A percentile compares a stretch with the other conserved stretches of the same genome.
Evolutionary conservation across 1,139 yeast genomes (phyloP).

Genomic region (Taphrina populina): DNA sequence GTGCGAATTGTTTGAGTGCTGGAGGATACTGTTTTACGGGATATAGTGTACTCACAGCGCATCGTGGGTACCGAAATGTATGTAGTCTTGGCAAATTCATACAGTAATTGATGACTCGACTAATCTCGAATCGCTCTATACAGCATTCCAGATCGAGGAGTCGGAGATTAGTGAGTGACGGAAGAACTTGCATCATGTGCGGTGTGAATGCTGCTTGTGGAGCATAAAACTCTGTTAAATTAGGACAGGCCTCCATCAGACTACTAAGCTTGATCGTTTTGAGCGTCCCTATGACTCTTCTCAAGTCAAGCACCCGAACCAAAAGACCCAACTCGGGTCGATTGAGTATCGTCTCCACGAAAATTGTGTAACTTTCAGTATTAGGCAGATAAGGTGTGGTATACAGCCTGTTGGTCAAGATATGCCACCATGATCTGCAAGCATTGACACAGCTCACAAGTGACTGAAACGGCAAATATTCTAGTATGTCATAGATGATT

Average conservation of each 20-base stretch:
- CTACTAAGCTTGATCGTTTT: constrained; percentile 13
- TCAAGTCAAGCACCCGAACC: constrained; percentile 21
- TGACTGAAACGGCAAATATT: constrained; percentile 1
- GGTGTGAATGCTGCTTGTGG: constrained; percentile 31
- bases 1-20: constrained; percentile 7
- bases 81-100: neutral
- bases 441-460: neutral
- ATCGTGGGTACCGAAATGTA: constrained; percentile 27
- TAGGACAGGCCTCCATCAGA: constrained; percentile 1
- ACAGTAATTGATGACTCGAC: constrained; percentile 14
- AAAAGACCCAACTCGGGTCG: neutral
- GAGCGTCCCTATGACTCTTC: constrained; percentile 19
- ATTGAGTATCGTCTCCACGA: constrained; percentile 8
- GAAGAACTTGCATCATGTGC: constrained; percentile 22
- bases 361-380: neutral
- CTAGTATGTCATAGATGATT: constrained; percentile 3
- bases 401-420: neutral
- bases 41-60: constrained; percentile 21
- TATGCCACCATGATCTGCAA: constrained; percentile 8
- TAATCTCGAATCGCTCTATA: constrained; percentile 29
- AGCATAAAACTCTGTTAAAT: constrained; percentile 8
- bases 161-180: neutral
- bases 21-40: constrained; percentile 27
- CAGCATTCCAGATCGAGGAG: constrained; percentile 25
- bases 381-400: neutral